Evolutionary conservation across 2,329 filamentous ascomycete genomes (phyloP).

Genomic region (Claviceps lovelessii): DNA sequence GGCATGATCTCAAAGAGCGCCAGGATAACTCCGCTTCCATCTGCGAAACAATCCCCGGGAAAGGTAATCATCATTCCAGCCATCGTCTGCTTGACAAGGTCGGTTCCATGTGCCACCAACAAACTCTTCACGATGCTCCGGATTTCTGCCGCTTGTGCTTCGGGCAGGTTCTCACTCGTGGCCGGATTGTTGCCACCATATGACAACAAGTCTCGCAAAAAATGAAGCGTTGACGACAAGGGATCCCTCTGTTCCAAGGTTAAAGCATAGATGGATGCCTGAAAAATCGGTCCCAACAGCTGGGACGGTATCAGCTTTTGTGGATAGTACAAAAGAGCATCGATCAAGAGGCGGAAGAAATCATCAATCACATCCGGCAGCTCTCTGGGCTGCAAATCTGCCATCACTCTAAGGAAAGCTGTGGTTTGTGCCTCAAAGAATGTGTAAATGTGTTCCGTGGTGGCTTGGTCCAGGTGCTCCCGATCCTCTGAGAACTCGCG

Average conservation of each 20-base stretch:
- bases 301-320: constrained; percentile 66
- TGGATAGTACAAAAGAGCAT: constrained; percentile 87
- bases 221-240: constrained; percentile 81
- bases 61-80: constrained; percentile 99
- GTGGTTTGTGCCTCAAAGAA: constrained; percentile 93
- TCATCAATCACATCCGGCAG: constrained; percentile 82
- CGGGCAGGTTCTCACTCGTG: constrained; percentile 41
- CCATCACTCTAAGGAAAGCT: constrained; percentile 78
- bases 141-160: constrained; percentile 52
- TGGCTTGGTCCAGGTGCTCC: constrained; percentile 68
- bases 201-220: constrained; percentile 76
- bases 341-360: constrained; percentile 85
- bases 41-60: constrained; percentile 85
- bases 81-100: constrained; percentile 74
- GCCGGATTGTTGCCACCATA: constrained; percentile 69
- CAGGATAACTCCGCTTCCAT: constrained; percentile 84
- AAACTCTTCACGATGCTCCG: constrained; percentile 60
- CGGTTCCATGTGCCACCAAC: constrained; percentile 54
- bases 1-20: constrained; percentile 80
- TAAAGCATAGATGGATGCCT: constrained; percentile 74
- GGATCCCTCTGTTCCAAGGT: constrained; percentile 85
- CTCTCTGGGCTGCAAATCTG: constrained; percentile 60
- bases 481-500: constrained; percentile 88
- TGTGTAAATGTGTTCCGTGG: constrained; percentile 73
- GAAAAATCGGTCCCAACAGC: constrained; percentile 69